A percentile compares a stretch with the other conserved stretches of the same genome.
Evolutionary conservation across 2,329 filamentous ascomycete genomes (phyloP).

Genomic region (Cladosporium cucumerinum): DNA sequence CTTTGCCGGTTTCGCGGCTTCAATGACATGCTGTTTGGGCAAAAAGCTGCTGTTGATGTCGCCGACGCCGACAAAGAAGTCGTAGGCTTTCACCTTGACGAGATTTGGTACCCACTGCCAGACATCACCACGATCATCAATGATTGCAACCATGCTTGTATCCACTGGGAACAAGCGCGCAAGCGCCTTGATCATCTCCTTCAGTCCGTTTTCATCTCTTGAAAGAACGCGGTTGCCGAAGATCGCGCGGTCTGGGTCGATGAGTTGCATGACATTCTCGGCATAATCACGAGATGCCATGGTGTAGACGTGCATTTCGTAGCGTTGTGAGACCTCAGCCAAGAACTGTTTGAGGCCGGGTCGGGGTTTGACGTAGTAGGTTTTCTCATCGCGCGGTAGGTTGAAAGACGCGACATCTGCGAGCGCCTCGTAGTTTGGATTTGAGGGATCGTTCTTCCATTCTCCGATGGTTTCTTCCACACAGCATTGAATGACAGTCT

Average conservation of each 20-base stretch:
- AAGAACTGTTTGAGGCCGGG: slow-evolving; percentile 82
- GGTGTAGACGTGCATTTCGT: slow-evolving; percentile 96
- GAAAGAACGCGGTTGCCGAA: slow-evolving; percentile 96
- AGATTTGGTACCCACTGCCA: slow-evolving; percentile 93
- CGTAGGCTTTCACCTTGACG: slow-evolving; percentile 91
- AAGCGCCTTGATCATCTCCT: slow-evolving; percentile 77
- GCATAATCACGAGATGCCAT: slow-evolving; percentile 99
- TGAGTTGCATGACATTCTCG: slow-evolving; percentile 82
- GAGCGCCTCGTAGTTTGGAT: slow-evolving; percentile 87
- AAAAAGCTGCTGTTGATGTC: slow-evolving; percentile 98
- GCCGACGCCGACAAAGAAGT: slow-evolving; percentile 96
- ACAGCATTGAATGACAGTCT: slow-evolving; percentile 97
- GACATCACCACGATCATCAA: slow-evolving; percentile 93
- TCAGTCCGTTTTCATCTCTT: slow-evolving; percentile 91
- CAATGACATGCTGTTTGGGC: slow-evolving; percentile 64
- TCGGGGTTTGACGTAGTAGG: slow-evolving; percentile 97
- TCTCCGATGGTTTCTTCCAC: slow-evolving; percentile 95
- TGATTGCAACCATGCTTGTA: slow-evolving; percentile 98
- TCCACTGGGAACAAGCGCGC: slow-evolving; percentile 92
- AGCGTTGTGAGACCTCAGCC: slow-evolving; percentile 70
- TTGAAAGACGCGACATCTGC: slow-evolving; percentile 87
- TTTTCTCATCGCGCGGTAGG: slow-evolving; percentile 78
- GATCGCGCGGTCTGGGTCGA: slow-evolving; percentile 83
- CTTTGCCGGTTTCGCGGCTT: slow-evolving; percentile 26
- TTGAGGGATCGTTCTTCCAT: slow-evolving; percentile 84